phyloP scores from a whole-genome alignment of 768 basidiomycete genomes.

The Crucibulum laeve region DNA sequence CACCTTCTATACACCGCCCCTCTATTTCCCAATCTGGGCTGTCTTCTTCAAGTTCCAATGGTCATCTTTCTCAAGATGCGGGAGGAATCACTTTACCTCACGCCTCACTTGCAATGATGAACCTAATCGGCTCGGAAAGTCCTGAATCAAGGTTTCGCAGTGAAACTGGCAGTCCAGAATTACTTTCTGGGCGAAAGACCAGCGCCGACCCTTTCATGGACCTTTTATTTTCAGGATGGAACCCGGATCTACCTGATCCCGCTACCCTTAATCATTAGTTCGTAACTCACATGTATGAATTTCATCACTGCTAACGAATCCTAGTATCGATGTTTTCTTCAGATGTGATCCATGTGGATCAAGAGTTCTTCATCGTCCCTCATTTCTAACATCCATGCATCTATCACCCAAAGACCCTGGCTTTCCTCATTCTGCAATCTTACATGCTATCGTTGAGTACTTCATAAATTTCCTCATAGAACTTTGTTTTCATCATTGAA shows the following conservation, averaged over 20 bases:
- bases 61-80: slow-evolving; percentile 19
- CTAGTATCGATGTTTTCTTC: slow-evolving; percentile 84
- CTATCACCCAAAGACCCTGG: slow-evolving; percentile 75
- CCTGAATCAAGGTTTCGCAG: slow-evolving; percentile 36
- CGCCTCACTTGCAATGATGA: slow-evolving; percentile 38
- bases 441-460: slow-evolving; percentile 80
- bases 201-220: slow-evolving; percentile 56
- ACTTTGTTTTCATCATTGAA: background rate
- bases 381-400: slow-evolving; percentile 76
- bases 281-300: slow-evolving; percentile 20
- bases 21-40: slow-evolving; percentile 12
- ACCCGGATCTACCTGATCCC: slow-evolving; percentile 80
- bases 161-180: slow-evolving; percentile 49
- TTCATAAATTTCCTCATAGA: slow-evolving; percentile 1
- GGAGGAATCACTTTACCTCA: slow-evolving; percentile 41
- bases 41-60: slow-evolving; percentile 12
- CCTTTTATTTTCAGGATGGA: slow-evolving; percentile 76
- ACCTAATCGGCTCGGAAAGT: slow-evolving; percentile 30
- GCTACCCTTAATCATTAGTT: slow-evolving; percentile 72
- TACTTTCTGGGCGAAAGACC: slow-evolving; percentile 30
- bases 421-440: slow-evolving; percentile 85
- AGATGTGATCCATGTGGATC: slow-evolving; percentile 85
- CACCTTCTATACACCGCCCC: slow-evolving; percentile 26
- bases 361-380: slow-evolving; percentile 75
- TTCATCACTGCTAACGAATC: slow-evolving; percentile 8